Base-by-base conservation (phyloP, 2,329 filamentous ascomycete genomes). In the Teratosphaeria nubilosa region DNA sequence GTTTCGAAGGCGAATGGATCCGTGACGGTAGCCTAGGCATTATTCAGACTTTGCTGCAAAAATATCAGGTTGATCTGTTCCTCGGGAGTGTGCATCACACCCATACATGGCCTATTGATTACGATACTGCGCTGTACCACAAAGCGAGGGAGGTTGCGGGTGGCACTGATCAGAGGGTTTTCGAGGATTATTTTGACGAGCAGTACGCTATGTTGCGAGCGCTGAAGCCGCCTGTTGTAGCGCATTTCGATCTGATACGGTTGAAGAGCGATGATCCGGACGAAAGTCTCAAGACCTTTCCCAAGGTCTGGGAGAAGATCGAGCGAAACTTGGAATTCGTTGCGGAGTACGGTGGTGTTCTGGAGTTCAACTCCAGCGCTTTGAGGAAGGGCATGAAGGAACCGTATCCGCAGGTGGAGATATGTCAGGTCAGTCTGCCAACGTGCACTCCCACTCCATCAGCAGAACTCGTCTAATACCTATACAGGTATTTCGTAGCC, bases 1-100 rank as follows among this genome's bases (percentile, higher is more conserved):
- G 90, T 52, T 96, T 97, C 71, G 94, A 99, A 74, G 83, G 84
- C 56, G 94, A 99, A 72, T 99, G 90, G 85, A 94, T 96, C 71
- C 86, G 91, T 6, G 80, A 86, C 0, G 80, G 78, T 3, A 83
- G 82, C 3, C 83, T 85, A 65, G 73, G 72, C 0, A 75, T 87
- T 53, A 85, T 95, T 59, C 69, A 76, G 34, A 65, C 72, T 11
- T 80, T 90, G 2, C 76, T 86, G 24, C 69, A 78, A 6, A 79
- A 82, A 61, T 81, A 89, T 45, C 74, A 76, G 10, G 81, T 95
- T 61, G 92, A 97, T 75, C 89, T 95, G 75, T 96, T 96, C 76
- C 81, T 99, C 69, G 94, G 94, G 59, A 95, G 89, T 1, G 81
- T 97, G 54, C 94, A 99, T 75, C 94, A 99, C 73, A 88, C 91